phyloP scores from a whole-genome alignment of 2,329 filamentous ascomycete genomes.

The Xylariaceae sp. region DNA sequence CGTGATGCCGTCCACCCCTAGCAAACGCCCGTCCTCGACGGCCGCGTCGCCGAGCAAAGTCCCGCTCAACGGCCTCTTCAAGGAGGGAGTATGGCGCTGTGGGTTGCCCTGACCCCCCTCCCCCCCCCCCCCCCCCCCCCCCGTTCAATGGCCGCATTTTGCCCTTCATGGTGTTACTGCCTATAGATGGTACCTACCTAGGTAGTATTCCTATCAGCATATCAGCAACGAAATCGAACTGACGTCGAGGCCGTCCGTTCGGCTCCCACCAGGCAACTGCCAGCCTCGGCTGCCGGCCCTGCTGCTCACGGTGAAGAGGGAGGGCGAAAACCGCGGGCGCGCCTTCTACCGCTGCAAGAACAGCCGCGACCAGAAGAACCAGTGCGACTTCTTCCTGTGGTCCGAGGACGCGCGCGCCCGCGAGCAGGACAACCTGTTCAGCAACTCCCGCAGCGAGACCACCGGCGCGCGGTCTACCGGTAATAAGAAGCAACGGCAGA shows the following conservation, averaged over 20 bases:
- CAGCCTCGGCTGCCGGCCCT: conserved; percentile 40
- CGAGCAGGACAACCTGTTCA: conserved; percentile 36
- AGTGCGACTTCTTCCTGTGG: conserved; percentile 53
- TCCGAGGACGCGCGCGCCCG: conserved; percentile 41
- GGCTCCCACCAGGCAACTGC: conserved; percentile 36
- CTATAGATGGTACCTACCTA: not conserved
- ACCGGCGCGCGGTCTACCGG: conserved; percentile 7
- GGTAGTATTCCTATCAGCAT: not conserved
- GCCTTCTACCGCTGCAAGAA: conserved; percentile 48
- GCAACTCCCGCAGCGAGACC: conserved; percentile 36
- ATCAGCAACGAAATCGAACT: no score
- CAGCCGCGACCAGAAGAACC: conserved; percentile 27
- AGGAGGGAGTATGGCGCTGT: conserved; percentile 33
- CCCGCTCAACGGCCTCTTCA: conserved; percentile 21
- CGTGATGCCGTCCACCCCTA: no score
- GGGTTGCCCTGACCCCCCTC: conserved; percentile 6
- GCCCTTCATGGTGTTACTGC: no score
- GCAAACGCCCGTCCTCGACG: no score
- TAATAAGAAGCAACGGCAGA: conserved; percentile 14
- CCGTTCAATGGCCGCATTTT: no score
- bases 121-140: not conserved
- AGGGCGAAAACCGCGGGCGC: conserved; percentile 40
- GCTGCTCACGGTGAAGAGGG: conserved; percentile 41
- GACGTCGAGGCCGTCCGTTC: not conserved
- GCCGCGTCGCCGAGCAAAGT: conserved; percentile 13